Evolutionary conservation across 2,329 filamentous ascomycete species (phyloP).

Genomic region (Aspergillus quadrilineatus): DNA sequence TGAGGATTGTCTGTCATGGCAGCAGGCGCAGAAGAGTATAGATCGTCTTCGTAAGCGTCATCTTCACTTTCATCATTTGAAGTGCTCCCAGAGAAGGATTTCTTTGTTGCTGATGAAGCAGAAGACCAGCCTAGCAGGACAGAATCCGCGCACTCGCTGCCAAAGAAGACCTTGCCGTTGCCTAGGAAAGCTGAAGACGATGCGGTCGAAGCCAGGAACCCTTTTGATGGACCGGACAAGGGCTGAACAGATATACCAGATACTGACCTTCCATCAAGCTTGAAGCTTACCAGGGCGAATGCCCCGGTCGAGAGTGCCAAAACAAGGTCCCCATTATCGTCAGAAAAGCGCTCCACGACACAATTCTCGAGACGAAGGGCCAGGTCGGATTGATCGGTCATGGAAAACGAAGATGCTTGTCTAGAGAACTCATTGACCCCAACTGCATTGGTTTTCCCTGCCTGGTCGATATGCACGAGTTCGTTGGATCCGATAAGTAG

Average conservation of each 20-base stretch:
- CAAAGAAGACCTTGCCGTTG: conserved; percentile 73
- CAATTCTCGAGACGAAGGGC: conserved; percentile 79
- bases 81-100: conserved; percentile 54
- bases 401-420: conserved; percentile 75
- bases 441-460: conserved; percentile 87
- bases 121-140: conserved; percentile 76
- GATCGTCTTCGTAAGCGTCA: conserved; percentile 57
- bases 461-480: conserved; percentile 92
- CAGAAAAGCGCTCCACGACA: conserved; percentile 71
- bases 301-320: conserved; percentile 74
- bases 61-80: conserved; percentile 62
- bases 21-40: conserved; percentile 42
- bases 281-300: conserved; percentile 75
- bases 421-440: conserved; percentile 89
- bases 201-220: conserved; percentile 59
- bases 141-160: conserved; percentile 81
- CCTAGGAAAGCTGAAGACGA: conserved; percentile 70
- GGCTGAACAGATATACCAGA: conserved; percentile 76
- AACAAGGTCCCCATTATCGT: conserved; percentile 79
- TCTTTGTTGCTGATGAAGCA: conserved; percentile 60
- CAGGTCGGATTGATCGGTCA: conserved; percentile 82
- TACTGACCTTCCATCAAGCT: conserved; percentile 85
- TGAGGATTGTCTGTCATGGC: conserved; percentile 18
- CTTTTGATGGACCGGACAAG: conserved; percentile 61
- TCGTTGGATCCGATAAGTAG: conserved; percentile 86